Evolutionary conservation across 148 eudicot genomes (phyloP).

Genomic region (Camellia lanceoleosa): DNA sequence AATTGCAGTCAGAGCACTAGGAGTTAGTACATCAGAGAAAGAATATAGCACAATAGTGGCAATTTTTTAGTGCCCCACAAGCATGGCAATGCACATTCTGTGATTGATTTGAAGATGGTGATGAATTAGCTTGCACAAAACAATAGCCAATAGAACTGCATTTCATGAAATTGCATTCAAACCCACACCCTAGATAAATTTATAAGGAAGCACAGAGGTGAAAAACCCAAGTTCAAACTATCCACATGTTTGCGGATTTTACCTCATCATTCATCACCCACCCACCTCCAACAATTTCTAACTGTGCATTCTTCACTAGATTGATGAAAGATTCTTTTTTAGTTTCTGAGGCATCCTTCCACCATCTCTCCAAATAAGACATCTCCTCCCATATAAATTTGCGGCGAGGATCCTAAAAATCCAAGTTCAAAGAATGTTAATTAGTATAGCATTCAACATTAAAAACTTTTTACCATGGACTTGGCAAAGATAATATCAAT

Average conservation of each 20-base stretch:
- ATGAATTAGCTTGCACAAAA: neutral
- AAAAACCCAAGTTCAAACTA: neutral
- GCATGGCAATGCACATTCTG: neutral
- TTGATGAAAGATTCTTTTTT: conserved; percentile 63
- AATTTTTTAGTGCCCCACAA: neutral
- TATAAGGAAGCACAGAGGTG: neutral
- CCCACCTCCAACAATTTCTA: conserved; percentile 99
- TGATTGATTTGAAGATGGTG: neutral
- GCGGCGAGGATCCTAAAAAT: conserved; percentile 73
- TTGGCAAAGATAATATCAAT: neutral
- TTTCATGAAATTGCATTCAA: neutral
- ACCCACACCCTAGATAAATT: neutral
- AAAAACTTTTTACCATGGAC: neutral
- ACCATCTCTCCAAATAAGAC: conserved; percentile 99
- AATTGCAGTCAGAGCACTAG: neutral
- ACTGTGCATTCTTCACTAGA: conserved; percentile 74
- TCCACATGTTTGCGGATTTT: conserved; percentile 5
- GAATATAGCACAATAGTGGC: neutral
- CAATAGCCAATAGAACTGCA: conserved; percentile 3
- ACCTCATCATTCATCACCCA: conserved; percentile 99
- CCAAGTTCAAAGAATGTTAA: neutral
- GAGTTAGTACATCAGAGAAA: neutral
- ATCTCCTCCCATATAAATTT: conserved; percentile 99
- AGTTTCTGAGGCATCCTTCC: conserved; percentile 84
- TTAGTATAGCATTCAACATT: neutral